Evolutionary conservation across 371 early-diverging fungal genomes (phyloP), one percentile per base, ranked within the genome.

Genomic region (Mortierella sp.): DNA sequence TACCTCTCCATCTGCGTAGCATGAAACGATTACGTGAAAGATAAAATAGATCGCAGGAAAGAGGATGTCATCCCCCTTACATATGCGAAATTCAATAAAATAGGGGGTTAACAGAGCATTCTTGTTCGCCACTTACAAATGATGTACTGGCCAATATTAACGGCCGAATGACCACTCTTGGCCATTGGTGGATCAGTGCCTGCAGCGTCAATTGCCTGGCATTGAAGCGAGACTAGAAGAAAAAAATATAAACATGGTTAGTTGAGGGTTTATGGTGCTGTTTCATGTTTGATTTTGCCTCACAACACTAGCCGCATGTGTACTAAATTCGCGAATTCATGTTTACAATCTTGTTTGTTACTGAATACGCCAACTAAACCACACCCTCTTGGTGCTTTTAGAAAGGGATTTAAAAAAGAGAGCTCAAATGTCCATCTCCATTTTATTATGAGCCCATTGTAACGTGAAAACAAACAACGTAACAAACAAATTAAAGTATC

Each of bases 61-160:
- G 13, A 26, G 10, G 22, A 23, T 31, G 9, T 54, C 55, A 13
- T n/a, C n/a, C 35, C 43, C 47, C 2, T 13, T 22, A 17, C 22
- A n/a, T n/a, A 47, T 17, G 6, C 22, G 19, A 2, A n/a, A n/a
- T 7, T n/a, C 1, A 13, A 37, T 37, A 43, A 56, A 53, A 65
- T 26, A 54, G 29, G 61, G 32, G 56, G 40, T 40, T 42, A 15
- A 12, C 7, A 42, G 54, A 64, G 31, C 68, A 42, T 32, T 7
- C 3, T 31, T 23, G 32, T 28, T 29, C 37, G 54, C 54, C 53
- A 70, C 81, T 80, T 80, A 80, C 81, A 80, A 12, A 80, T 61
- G 37, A 80, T 70, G 45, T 80, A 80, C 28, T 80, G 81, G 8
- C 81, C 81, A 68, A 80, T 68, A n/a, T 68, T 71, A 32, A 80